Percentiles rank a stretch among this genome's conserved stretches.
Conservation (phyloP, 202 grass and related monocot species). For the Setaria viridis region DNA sequence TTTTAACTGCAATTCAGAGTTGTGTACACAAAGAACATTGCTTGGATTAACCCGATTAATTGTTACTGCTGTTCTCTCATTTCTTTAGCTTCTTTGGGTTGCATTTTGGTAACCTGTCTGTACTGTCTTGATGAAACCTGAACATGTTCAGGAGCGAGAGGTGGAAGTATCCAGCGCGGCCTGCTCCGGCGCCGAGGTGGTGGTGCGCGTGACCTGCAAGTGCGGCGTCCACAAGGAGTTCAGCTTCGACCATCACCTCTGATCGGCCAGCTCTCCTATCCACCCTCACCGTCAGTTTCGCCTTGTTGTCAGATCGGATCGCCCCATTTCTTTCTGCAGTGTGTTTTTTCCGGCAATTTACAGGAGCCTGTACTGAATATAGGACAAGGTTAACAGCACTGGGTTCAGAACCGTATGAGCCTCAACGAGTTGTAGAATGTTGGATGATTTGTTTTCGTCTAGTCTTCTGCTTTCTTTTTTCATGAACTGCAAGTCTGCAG, state of each 20-base stretch:
- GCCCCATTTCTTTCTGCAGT: not conserved
- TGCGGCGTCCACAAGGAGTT: constrained; percentile 51
- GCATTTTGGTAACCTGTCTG: constrained; percentile 5
- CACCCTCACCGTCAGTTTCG: constrained; percentile 9
- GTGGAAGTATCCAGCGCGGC: constrained; percentile 12
- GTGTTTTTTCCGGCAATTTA: not conserved
- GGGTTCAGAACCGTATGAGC: constrained; percentile 2
- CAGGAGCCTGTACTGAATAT: not conserved
- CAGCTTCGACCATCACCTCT: constrained; percentile 44
- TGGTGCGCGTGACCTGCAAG: constrained; percentile 49
- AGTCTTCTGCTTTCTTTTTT: not conserved
- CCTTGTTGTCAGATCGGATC: constrained; percentile 3
- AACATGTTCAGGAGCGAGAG: constrained; percentile 37
- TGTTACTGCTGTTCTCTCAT: not conserved
- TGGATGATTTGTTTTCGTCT: not conserved
- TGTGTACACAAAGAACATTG: not conserved
- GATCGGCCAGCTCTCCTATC: not conserved
- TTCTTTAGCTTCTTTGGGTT: not conserved
- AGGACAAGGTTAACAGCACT: constrained; percentile 6
- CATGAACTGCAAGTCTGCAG: not conserved
- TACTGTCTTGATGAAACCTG: not conserved
- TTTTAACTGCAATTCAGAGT: not conserved
- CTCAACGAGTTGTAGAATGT: constrained; percentile 18
- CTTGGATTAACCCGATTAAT: not conserved
- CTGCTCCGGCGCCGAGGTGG: constrained; percentile 36